Evolutionary conservation across 176 grass and related monocot species (phyloP), one percentile per base, ranked within the genome.

Genomic region (Canna indica): DNA sequence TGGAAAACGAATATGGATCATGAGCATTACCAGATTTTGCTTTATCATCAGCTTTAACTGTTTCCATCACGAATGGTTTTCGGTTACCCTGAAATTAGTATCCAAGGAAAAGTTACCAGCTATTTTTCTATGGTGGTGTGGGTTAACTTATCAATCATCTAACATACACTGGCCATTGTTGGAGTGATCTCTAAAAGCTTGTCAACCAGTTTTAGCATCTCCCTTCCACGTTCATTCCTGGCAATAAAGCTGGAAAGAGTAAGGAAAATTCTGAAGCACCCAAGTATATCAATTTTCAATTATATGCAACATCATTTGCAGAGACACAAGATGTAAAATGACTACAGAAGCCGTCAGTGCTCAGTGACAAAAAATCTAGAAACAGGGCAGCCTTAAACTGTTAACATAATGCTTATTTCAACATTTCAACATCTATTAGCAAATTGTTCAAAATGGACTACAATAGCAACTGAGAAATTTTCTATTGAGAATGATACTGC

Each of bases 41-140:
- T 18, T 74, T 86, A 81, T 96, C 92, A 12, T 96, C 92, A 38
- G 92, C 85, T 85, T 96, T 96, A 60, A 96, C 85, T 4, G 92
- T 96, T 83, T 96, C 85, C 85, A 87, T 85, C 47, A 96, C 92
- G 74, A 91, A 96, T 9, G 92, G 88, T 72, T 83, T 76, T 36
- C 92, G 86, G 24, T 64, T 75, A 28, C 92, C 92, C 92, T 91
- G 79, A 71, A 82, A 60, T 50, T 68, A 36, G 75, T 18, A 69
- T 25, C 22, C 47, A 31, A 58, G 61, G 35, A 58, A 10, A 31
- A 71, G 20, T 17, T 4, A 28, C 15, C 53, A 29, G n/a, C 71
- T 25, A 14, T n/a, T 20, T 39, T 46, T 62, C 28, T 64, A 27
- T 15, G 0, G 27, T 61, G 20, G 52, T 31, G 2, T 36, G 18